Evolutionary conservation across 352 stramenopile genomes (phyloP).

Genomic region (Globisporangium lucens): DNA sequence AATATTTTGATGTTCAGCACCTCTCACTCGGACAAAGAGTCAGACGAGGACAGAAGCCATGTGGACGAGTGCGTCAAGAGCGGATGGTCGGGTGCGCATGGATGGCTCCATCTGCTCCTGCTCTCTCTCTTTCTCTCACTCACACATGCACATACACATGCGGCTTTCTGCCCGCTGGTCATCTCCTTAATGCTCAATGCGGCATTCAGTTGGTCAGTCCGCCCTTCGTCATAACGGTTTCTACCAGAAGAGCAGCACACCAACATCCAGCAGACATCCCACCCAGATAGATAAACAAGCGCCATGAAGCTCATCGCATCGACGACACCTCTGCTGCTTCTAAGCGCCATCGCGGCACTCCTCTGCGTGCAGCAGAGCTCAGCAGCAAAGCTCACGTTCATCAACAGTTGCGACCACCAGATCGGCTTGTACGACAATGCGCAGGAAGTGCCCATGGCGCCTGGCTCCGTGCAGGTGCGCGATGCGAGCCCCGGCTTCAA

Average conservation of each 20-base stretch:
- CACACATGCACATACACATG: background rate
- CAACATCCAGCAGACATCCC: background rate
- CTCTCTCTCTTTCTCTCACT: background rate
- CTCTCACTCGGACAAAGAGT: background rate
- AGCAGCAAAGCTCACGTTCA: constrained; percentile 17
- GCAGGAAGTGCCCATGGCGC: background rate
- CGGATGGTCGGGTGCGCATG: background rate
- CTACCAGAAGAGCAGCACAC: background rate
- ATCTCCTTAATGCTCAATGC: background rate
- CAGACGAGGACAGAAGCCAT: constrained; percentile 3
- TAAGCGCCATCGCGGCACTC: background rate
- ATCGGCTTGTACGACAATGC: constrained; percentile 25
- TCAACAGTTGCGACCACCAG: constrained; percentile 18
- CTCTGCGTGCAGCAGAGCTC: background rate
- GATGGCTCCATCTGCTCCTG: constrained; percentile 4
- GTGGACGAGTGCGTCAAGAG: constrained; percentile 2
- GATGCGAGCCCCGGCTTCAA: constrained; percentile 6
- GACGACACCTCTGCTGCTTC: background rate
- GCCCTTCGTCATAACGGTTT: background rate
- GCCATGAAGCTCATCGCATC: constrained; percentile 5
- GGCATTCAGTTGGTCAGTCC: background rate
- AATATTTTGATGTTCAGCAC: background rate
- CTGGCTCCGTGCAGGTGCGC: constrained; percentile 4
- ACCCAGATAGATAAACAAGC: background rate
- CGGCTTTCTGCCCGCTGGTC: background rate